These are phyloP conservation scores for Penicillium argentinense DNA, from an alignment of 495 filamentous ascomycete genomes.

Conservation along the genomic window DNA sequence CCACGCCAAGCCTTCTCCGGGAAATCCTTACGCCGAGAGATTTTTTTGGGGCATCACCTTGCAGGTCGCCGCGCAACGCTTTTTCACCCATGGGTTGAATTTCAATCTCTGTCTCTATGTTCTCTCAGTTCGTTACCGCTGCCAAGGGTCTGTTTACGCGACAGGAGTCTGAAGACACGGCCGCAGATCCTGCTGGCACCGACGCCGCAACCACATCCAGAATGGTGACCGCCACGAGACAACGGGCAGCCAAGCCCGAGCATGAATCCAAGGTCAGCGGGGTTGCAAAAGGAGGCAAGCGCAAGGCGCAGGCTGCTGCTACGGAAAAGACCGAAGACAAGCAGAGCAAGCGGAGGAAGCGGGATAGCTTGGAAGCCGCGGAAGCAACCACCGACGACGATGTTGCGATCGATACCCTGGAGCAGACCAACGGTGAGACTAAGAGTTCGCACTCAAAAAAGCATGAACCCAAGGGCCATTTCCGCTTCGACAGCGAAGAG, in stretches of 20 bases:
- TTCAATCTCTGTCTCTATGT: conserved; percentile 33
- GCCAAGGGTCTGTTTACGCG: conserved; percentile 45
- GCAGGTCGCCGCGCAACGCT: conserved; percentile 4
- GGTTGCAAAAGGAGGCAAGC: conserved; percentile 28
- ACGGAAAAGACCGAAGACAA: conserved; percentile 24
- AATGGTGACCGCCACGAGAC: conserved; percentile 43
- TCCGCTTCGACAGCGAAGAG: conserved; percentile 49
- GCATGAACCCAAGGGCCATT: conserved; percentile 31
- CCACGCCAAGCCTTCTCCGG: conserved; percentile 25
- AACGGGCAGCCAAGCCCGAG: conserved; percentile 23
- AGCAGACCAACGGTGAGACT: conserved; percentile 12
- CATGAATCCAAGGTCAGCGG: conserved; percentile 21
- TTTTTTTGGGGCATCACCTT: conserved; percentile 31
- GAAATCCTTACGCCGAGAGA: conserved; percentile 36
- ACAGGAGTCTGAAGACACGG: conserved; percentile 22
- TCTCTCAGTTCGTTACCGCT: conserved; percentile 44
- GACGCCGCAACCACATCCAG: conserved; percentile 20
- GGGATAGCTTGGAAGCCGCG: conserved; percentile 23
- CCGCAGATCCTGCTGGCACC: conserved; percentile 18
- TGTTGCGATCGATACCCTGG: background rate
- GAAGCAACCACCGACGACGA: conserved; percentile 15
- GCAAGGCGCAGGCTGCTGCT: conserved; percentile 29
- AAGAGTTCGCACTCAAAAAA: conserved; percentile 11
- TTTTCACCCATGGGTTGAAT: conserved; percentile 5
- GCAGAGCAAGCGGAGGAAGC: conserved; percentile 42